Evolutionary conservation across 1,284 basidiomycete species (phyloP), one percentile per base, ranked within the genome.

Genomic region (Fomitiporia mediterranea): DNA sequence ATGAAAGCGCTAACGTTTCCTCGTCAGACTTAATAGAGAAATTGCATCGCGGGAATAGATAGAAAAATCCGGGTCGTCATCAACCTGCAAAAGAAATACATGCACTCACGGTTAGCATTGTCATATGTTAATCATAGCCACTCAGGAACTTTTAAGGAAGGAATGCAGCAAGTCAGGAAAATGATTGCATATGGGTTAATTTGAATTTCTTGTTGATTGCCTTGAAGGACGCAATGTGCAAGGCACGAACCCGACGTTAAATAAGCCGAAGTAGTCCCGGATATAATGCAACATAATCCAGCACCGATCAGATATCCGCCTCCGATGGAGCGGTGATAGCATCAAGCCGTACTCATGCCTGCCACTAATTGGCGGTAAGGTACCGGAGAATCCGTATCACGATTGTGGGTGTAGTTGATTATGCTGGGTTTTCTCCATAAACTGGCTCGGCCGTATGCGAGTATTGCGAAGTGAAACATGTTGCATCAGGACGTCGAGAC

Each of bases 1-100:
- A 4, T 3, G 30, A 43, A 6, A 8, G 15, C n/a, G 19, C 35
- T 46, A 59, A 28, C 40, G 51, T 25, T 59, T 67, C 57, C 51
- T 78, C 37, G 64, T 67, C 44, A 86, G 67, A 47, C 69, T 70
- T 53, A 85, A 66, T 52, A 86, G 70, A 17, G 77, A 78, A 40
- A 78, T 75, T 2, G 69, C 69, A 37, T 76, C 72, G n/a, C 70
- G 67, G 7, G 65, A 62, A 59, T 78, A 76, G 9, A 61, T 61
- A n/a, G 66, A 62, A 28, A 61, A 66, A 35, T 72, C 64, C 0
- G 74, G 73, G 60, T 76, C 71, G 58, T 75, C 72, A 11, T 62
- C 55, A 43, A 74, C 69, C 74, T 76, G 55, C 4, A n/a, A 21
- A 19, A 52, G 8, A 30, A 44, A 7, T 4, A 55, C 21, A 37